phyloP scores from a whole-genome alignment of 176 grass and related monocot genomes.

The Avena insularis region DNA sequence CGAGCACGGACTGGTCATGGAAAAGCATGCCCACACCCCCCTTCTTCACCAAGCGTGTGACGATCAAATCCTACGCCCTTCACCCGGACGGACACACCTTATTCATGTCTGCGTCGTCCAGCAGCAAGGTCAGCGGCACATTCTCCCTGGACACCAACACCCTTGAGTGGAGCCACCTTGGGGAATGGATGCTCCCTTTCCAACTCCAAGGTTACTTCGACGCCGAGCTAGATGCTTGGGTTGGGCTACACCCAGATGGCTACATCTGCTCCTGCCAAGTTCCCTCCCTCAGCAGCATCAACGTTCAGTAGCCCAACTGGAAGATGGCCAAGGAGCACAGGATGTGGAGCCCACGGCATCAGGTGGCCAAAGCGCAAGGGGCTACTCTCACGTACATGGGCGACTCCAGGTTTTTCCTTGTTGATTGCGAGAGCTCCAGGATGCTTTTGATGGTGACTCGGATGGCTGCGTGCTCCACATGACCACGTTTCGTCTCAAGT shows the following conservation, averaged over 20 bases:
- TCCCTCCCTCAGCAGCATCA: not conserved
- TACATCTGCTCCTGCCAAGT: too few species aligned
- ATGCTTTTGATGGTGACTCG: too few species aligned
- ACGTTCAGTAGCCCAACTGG: not conserved
- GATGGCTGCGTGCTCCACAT: too few species aligned
- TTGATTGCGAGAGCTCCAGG: not conserved
- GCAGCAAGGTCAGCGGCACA: not conserved
- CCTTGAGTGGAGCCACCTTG: too few species aligned
- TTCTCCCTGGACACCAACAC: not conserved
- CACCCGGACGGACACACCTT: not conserved
- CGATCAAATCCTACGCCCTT: not conserved
- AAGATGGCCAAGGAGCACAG: not conserved
- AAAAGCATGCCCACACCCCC: not conserved
- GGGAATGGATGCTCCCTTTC: too few species aligned
- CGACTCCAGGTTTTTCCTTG: constrained; percentile 8
- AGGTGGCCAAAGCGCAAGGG: not conserved
- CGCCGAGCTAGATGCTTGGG: not conserved
- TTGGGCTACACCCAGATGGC: too few species aligned
- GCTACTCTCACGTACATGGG: not conserved
- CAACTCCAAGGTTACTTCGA: too few species aligned
- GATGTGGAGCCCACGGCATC: not conserved
- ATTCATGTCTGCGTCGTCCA: not conserved
- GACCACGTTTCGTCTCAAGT: too few species aligned
- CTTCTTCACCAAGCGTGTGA: not conserved
- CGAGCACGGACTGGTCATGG: not conserved